A percentile compares a stretch with the other conserved stretches of the same genome.
Conservation (phyloP, 2,329 filamentous ascomycete genomes). For the Hortaea sp. region DNA sequence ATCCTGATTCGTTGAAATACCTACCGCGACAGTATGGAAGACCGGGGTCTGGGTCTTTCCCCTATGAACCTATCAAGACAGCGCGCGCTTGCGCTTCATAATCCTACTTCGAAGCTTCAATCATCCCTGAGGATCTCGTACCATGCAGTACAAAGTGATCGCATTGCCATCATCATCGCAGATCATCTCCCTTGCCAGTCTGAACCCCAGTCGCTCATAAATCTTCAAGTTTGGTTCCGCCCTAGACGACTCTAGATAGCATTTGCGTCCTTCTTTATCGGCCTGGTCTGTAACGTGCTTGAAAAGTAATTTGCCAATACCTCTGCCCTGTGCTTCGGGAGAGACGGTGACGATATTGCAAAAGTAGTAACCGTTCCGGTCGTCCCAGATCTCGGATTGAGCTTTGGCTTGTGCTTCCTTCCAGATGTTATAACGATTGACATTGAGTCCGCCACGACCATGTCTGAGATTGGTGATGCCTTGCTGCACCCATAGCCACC, state of each 20-base stretch:
- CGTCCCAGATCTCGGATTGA: constrained; percentile 54
- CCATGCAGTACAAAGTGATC: constrained; percentile 38
- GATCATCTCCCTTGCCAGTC: constrained; percentile 53
- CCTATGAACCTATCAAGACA: too few species aligned
- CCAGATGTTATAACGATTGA: constrained; percentile 63
- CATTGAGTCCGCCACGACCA: constrained; percentile 58
- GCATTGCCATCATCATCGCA: constrained; percentile 52
- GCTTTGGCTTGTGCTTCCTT: constrained; percentile 54
- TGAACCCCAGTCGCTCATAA: constrained; percentile 58
- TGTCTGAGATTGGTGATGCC: constrained; percentile 57
- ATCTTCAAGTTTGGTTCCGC: constrained; percentile 60
- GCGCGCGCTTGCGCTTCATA: too few species aligned
- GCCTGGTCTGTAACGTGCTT: constrained; percentile 52
- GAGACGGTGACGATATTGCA: constrained; percentile 65
- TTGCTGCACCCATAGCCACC: constrained; percentile 57
- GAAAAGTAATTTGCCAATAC: constrained; percentile 56
- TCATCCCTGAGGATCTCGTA: constrained; percentile 4
- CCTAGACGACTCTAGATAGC: constrained; percentile 62
- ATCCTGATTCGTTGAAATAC: too few species aligned
- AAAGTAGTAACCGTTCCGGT: constrained; percentile 61
- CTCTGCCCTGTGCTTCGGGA: constrained; percentile 54
- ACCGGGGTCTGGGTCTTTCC: too few species aligned
- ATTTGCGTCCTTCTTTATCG: constrained; percentile 53
- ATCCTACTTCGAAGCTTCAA: too few species aligned
- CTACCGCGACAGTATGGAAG: too few species aligned